Conservation (phyloP, 192 early-diverging fungal genomes). For the Coemansia sp. region DNA sequence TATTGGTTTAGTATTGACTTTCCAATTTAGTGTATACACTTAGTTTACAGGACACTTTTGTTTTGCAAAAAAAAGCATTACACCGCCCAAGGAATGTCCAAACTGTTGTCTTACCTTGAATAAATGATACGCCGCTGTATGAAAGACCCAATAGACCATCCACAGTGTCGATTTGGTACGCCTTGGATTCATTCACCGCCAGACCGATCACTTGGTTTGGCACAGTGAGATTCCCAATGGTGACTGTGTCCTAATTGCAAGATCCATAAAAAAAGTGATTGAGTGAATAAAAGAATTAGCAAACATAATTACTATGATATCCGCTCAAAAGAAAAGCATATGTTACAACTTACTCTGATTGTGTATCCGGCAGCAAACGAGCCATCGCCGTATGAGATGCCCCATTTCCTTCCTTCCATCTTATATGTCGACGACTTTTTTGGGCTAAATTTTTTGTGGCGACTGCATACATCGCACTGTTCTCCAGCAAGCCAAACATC, state of each 20-base stretch:
- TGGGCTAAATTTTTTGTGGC: conserved; percentile 56
- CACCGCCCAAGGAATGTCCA: neutral
- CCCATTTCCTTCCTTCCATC: conserved; percentile 61
- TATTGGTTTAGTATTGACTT: neutral
- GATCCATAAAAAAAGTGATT: neutral
- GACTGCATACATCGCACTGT: conserved; percentile 46
- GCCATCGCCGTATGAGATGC: conserved; percentile 65
- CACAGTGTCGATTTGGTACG: conserved; percentile 60
- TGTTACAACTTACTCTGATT: conserved; percentile 25
- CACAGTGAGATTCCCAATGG: conserved; percentile 57
- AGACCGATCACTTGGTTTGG: conserved; percentile 65
- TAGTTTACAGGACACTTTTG: neutral
- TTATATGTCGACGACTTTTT: conserved; percentile 58
- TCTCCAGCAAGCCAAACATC: conserved; percentile 67
- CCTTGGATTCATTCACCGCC: conserved; percentile 58
- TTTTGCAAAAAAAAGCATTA: neutral
- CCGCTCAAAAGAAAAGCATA: neutral
- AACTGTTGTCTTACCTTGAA: conserved; percentile 32
- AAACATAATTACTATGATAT: neutral
- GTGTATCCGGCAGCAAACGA: conserved; percentile 57
- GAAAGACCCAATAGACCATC: conserved; percentile 72
- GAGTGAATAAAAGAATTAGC: neutral
- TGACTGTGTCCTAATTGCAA: conserved; percentile 55
- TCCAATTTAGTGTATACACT: no score
- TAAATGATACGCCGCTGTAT: conserved; percentile 57